phyloP scores from a whole-genome alignment of 2,329 filamentous ascomycete species.

The Botryosphaeria dothidea region DNA sequence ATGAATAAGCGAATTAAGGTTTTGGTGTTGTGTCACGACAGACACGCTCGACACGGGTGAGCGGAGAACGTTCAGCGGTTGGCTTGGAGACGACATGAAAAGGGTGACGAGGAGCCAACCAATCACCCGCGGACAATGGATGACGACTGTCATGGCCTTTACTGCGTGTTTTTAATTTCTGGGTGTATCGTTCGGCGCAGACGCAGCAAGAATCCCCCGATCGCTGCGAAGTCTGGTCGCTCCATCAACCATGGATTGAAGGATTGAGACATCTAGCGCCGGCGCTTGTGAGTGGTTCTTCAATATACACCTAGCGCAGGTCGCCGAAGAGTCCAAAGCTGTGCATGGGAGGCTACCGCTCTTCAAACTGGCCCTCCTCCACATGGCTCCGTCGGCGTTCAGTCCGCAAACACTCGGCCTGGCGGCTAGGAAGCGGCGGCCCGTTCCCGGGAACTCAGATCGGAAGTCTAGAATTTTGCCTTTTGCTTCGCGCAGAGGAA shows the following conservation, averaged over 20 bases:
- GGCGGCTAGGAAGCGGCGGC: background rate
- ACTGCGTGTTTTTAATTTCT: background rate
- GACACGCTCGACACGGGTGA: background rate
- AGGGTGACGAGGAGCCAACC: background rate
- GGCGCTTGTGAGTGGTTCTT: background rate
- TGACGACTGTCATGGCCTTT: background rate
- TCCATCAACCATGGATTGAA: background rate
- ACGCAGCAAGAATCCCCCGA: background rate
- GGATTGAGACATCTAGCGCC: background rate
- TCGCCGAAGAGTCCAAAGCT: background rate
- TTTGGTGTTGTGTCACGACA: background rate
- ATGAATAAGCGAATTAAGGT: background rate
- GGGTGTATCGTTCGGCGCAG: background rate
- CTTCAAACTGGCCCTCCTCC: background rate
- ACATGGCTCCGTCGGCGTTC: slow-evolving; percentile 5
- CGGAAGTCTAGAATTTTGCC: background rate
- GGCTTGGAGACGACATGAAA: background rate
- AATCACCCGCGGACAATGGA: background rate
- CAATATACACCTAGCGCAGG: background rate
- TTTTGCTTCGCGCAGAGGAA: background rate
- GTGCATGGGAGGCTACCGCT: background rate
- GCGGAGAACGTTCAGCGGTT: background rate
- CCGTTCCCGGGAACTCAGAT: slow-evolving; percentile 11
- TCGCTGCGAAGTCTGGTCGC: background rate
- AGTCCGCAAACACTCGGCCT: background rate